Conservation (phyloP, 164 flowering plant species). For the Chimonanthus salicifolius region DNA sequence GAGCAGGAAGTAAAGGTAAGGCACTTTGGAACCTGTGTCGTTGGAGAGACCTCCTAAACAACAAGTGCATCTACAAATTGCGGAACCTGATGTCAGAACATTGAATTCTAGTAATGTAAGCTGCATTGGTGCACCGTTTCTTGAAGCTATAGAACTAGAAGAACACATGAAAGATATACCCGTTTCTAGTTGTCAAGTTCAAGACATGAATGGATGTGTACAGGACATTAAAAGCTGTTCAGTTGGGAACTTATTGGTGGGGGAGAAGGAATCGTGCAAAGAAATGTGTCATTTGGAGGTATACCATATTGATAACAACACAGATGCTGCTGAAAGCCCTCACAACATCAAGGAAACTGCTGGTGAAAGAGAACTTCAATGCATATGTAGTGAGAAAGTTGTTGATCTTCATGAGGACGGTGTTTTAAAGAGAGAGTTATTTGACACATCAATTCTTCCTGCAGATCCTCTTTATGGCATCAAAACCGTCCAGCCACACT, state of each 20-base stretch:
- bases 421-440: conserved; percentile 11
- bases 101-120: conserved; percentile 2
- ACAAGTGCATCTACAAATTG: conserved; percentile 14
- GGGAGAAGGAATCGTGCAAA: conserved; percentile 13
- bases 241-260: conserved; percentile 14
- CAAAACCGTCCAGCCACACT: conserved; percentile 14
- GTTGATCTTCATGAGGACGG: conserved; percentile 11
- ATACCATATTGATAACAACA: not conserved
- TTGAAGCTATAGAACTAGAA: conserved; percentile 16
- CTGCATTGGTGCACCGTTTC: not conserved
- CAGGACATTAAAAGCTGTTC: conserved; percentile 20
- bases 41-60: conserved; percentile 17
- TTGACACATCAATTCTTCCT: conserved; percentile 10
- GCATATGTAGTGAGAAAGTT: conserved; percentile 14
- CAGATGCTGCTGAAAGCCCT: not conserved
- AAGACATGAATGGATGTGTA: conserved; percentile 11
- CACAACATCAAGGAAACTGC: conserved; percentile 13
- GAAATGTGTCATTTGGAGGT: conserved; percentile 13
- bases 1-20: conserved; percentile 34
- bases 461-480: conserved; percentile 33
- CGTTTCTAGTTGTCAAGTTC: conserved; percentile 15
- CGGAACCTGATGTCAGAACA: conserved; percentile 3
- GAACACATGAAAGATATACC: conserved; percentile 18
- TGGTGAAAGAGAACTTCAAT: conserved; percentile 15
- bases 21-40: conserved; percentile 6